Evolutionary conservation across 1,284 basidiomycete species (phyloP).

Genomic region (Gomphus bonarii): DNA sequence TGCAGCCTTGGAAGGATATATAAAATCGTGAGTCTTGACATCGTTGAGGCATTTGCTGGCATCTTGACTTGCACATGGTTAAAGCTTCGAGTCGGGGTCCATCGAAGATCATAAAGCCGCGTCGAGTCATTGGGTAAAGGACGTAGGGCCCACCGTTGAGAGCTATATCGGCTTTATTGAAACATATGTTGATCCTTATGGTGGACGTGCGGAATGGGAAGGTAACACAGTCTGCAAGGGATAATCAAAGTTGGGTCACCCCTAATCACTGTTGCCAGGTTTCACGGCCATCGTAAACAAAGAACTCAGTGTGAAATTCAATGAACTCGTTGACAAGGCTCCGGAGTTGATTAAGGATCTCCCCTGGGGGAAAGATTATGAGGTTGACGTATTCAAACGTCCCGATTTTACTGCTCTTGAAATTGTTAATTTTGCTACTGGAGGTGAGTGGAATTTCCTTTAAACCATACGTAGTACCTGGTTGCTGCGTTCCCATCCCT

Average conservation of each 20-base stretch:
- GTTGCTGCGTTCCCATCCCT: not conserved
- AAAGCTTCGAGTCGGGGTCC: conserved; percentile 66
- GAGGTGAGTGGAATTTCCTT: conserved; percentile 33
- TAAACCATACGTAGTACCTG: not conserved
- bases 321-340: conserved; percentile 61
- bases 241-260: not conserved
- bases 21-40: conserved; percentile 49
- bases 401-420: conserved; percentile 82
- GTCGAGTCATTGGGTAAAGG: conserved; percentile 74
- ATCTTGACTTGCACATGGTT: not conserved
- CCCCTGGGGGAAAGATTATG: conserved; percentile 77
- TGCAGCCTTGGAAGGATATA: conserved; percentile 69
- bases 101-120: conserved; percentile 70
- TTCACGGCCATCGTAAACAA: conserved; percentile 86
- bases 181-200: conserved; percentile 74
- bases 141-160: conserved; percentile 80
- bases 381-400: conserved; percentile 74
- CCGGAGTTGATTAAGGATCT: conserved; percentile 68
- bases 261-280: conserved; percentile 28
- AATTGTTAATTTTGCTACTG: conserved; percentile 71
- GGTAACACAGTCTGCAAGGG: conserved; percentile 28
- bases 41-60: not conserved
- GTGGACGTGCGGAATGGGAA: conserved; percentile 80
- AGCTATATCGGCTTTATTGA: conserved; percentile 66
- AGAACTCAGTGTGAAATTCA: conserved; percentile 70